phyloP scores from a whole-genome alignment of 495 filamentous ascomycete species.

The Penicillium lagena region DNA sequence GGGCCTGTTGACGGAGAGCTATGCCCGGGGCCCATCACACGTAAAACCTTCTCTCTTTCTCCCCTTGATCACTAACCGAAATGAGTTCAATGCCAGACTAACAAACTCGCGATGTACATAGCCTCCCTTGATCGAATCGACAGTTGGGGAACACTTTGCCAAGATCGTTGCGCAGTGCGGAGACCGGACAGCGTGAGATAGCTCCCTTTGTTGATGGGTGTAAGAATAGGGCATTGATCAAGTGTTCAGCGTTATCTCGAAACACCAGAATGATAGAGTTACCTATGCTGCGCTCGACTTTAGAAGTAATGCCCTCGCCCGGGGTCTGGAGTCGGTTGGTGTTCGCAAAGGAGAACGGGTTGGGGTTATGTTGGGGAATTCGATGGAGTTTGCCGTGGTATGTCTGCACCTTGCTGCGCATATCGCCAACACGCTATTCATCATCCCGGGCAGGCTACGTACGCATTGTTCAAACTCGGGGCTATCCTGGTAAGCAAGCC shows the following conservation, averaged over 20 bases:
- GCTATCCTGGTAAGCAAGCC: constrained; percentile 62
- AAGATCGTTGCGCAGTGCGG: constrained; percentile 63
- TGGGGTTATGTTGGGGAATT: constrained; percentile 81
- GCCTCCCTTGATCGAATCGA: constrained; percentile 69
- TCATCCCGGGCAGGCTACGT: constrained; percentile 47
- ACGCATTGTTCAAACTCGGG: constrained; percentile 88
- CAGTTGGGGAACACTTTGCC: constrained; percentile 76
- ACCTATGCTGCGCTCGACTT: constrained; percentile 71
- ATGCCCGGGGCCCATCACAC: constrained; percentile 1
- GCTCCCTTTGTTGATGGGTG: too few relatives aligned
- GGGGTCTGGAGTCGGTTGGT: constrained; percentile 64
- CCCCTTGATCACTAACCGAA: constrained; percentile 33
- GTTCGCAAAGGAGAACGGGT: constrained; percentile 82
- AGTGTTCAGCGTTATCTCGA: constrained; percentile 52
- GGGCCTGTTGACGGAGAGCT: constrained; percentile 40
- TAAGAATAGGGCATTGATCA: neutral
- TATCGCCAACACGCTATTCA: constrained; percentile 3
- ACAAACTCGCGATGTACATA: constrained; percentile 18
- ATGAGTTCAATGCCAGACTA: constrained; percentile 14
- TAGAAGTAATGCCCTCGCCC: constrained; percentile 70
- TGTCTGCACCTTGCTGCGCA: constrained; percentile 3
- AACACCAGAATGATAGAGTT: constrained; percentile 54
- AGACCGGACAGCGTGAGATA: constrained; percentile 63
- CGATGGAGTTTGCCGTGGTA: constrained; percentile 71
- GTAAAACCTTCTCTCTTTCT: too few relatives aligned